These are phyloP conservation scores for Pseudopyricularia javanii DNA, from an alignment of 2,329 filamentous ascomycete genomes.

Conservation along the genomic window DNA sequence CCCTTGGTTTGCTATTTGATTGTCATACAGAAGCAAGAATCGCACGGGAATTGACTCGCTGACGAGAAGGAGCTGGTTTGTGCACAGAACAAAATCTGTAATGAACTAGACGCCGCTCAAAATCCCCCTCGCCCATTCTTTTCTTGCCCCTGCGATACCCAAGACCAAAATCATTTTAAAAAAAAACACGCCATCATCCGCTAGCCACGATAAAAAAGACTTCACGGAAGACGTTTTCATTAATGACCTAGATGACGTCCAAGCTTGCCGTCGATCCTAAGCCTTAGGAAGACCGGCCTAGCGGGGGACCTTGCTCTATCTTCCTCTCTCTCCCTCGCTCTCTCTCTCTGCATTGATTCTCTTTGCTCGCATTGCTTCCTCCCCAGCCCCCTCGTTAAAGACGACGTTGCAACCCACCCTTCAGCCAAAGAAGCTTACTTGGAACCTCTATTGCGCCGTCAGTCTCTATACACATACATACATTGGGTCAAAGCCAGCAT, in stretches of 20 bases:
- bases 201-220: constrained; percentile 4
- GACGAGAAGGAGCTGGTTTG: background rate
- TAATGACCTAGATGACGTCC: constrained; percentile 6
- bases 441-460: background rate
- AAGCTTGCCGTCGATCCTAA: background rate
- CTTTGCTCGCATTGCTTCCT: background rate
- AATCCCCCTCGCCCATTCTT: background rate
- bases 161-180: background rate
- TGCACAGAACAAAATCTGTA: background rate
- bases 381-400: background rate
- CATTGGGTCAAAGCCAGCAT: background rate
- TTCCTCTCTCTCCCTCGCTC: no score
- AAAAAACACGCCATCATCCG: background rate
- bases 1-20: background rate
- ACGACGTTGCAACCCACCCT: background rate
- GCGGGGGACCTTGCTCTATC: no score
- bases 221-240: constrained; percentile 7
- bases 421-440: background rate
- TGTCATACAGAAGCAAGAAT: background rate
- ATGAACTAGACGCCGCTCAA: background rate
- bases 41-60: background rate
- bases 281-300: background rate
- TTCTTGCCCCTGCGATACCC: background rate
- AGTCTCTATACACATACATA: background rate
- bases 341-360: background rate